Evolutionary conservation across 2,329 filamentous ascomycete species (phyloP), one percentile per base, ranked within the genome.

Genomic region (Aquanectria penicillioides): DNA sequence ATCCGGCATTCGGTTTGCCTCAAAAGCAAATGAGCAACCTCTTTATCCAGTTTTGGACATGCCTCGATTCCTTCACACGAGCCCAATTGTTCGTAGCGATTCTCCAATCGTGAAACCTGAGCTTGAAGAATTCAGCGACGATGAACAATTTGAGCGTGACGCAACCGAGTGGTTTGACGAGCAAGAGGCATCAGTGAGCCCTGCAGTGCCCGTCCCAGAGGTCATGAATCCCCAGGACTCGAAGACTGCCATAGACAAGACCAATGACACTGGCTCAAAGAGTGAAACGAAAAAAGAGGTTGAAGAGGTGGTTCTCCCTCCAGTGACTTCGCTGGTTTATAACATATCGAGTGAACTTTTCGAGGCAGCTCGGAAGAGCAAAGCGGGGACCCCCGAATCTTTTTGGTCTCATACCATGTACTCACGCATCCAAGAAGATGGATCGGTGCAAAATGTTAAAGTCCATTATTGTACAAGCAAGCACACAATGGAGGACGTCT

Each of bases 391-490:
- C 0, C 69, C 75, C 2, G 75, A 75, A 43, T 88, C 86, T 0
- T 91, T 81, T 71, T 95, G 90, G 90, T 86, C 83, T 2, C 86
- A 93, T 72, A 79, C 70, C 1, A 74, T 93, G 54, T 95, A 94
- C 71, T 83, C 86, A 9, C 84, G 83, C 5, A 75, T 83, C 37
- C 62, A 68, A 3, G 62, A 59, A 41, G 70, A 77, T 11, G 79
- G 80, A 36, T 68, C 78, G 3, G 75, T 80, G 13, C 73, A 85
- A 34, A 83, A 81, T 47, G 86, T 92, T 40, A 84, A 82, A 55
- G 86, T 96, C 1, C 87, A 94, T 71, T 97, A 97, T 74, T 97
- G 93, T 79, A 87, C 79, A 44, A 89, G 81, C 55, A 84, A 83
- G 38, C 79, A 86, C 29, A 86, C 85, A 3, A 89, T 90, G 15